Conservation (phyloP, 2,329 filamentous ascomycete genomes). For the Neurospora crassa region DNA sequence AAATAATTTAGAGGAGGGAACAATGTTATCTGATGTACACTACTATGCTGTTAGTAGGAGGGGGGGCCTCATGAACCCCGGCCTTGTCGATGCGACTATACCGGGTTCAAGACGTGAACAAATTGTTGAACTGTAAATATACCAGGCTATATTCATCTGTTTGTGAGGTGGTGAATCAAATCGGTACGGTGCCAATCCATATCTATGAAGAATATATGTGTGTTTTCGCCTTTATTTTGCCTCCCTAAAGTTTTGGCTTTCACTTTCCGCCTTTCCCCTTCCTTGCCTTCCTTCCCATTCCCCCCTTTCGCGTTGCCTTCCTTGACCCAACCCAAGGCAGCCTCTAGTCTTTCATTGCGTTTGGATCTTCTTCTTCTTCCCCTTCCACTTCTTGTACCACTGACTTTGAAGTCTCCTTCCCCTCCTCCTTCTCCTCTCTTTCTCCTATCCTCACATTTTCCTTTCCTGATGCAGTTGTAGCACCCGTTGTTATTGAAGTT, state of each 20-base stretch:
- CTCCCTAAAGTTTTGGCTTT: background rate
- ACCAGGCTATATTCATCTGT: background rate
- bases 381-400: background rate
- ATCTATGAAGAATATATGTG: background rate
- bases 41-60: too few relatives aligned
- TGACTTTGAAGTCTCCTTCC: background rate
- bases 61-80: background rate
- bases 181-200: background rate
- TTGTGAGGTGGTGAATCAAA: background rate
- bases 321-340: background rate
- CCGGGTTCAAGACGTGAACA: background rate
- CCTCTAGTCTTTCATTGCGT: background rate
- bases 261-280: background rate
- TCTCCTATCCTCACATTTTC: background rate
- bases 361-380: background rate
- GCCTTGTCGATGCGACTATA: background rate
- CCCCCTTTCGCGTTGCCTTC: background rate
- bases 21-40: too few relatives aligned
- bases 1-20: too few relatives aligned
- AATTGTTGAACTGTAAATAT: background rate
- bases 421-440: background rate
- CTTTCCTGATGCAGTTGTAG: background rate
- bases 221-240: background rate
- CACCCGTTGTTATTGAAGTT: background rate
- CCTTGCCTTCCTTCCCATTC: background rate